Base-by-base conservation (phyloP, 1,284 basidiomycete species). In the Testicularia cyperi region DNA sequence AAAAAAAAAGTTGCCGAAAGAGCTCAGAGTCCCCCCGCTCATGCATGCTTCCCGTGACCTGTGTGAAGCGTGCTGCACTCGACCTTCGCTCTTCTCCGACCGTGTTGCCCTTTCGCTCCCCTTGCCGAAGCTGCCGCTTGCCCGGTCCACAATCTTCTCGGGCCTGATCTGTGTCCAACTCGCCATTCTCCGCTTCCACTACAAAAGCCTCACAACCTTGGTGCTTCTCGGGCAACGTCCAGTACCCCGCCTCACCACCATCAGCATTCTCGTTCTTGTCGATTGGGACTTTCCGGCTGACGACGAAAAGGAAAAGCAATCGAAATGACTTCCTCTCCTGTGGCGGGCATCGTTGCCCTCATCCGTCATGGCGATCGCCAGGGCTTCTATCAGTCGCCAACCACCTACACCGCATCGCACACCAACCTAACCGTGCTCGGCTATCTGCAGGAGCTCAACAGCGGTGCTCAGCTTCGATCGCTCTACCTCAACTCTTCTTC, bases 381-480 rank as follows among this genome's bases (percentile, higher is more conserved):
- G 62, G 83, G 65, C 33, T 63, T 68, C 44, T 70, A 65, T 38
- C 64, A 70, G 43, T 57, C 51, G 1, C 66, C 66, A 0, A 44
- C 46, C 19, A 60, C 68, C 21, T 90, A 92, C 77, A 78, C 83
- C 41, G 82, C 83, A 20, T 79, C 82, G n/a, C 81, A 83, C 65
- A 86, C 88, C 19, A 84, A 84, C 77, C 86, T 88, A 52, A 92
- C 89, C 24, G 85, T 88, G 40, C 83, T 91, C 39, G 90, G 90
- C 43, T 86, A 87, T 35, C 48, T 68, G 10, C 72, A 92, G 78
- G 85, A 87, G 45, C 83, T 85, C 78, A 78, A 83, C 44, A 84
- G 90, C 42, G 90, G 90, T 19, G 46, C 78, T 5, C 78, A 82
- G 66, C 80, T 92, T 28, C 84, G 88, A 53, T 78, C 80, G 3